phyloP scores from a whole-genome alignment of 2,329 filamentous ascomycete genomes.

The Trichophyton equinum region DNA sequence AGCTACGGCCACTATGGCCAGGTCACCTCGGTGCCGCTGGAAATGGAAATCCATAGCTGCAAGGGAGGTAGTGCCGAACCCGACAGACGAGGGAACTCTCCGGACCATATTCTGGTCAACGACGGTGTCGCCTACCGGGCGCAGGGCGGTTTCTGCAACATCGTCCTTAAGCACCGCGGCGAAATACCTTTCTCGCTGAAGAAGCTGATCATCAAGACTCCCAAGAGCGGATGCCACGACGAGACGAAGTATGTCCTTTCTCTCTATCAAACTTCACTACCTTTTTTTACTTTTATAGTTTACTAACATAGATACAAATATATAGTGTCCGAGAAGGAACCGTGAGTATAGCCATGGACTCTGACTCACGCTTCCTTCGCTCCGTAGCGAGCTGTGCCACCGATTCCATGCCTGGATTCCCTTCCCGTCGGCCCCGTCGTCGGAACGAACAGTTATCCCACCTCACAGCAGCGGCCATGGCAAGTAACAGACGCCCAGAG shows the following conservation, averaged over 20 bases:
- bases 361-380: conserved; percentile 59
- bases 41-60: conserved; percentile 80
- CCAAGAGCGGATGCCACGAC: conserved; percentile 49
- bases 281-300: conserved; percentile 15
- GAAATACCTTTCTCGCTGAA: conserved; percentile 69
- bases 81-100: conserved; percentile 44
- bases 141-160: conserved; percentile 73
- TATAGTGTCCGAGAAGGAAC: conserved; percentile 58
- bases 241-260: conserved; percentile 59
- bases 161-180: conserved; percentile 70
- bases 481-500: background rate
- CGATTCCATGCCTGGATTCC: background rate
- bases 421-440: background rate
- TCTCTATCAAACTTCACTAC: background rate
- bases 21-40: conserved; percentile 66
- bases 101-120: conserved; percentile 71
- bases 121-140: conserved; percentile 84
- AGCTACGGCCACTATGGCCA: conserved; percentile 80
- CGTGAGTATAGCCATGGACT: conserved; percentile 79
- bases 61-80: conserved; percentile 46
- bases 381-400: conserved; percentile 40
- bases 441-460: conserved; percentile 5
- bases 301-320: background rate
- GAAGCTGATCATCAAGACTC: conserved; percentile 78
- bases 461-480: background rate